Percentiles rank a stretch among this genome's conserved stretches.
Conservation (phyloP, 331 rosid species). For the Pyrus hybrid region DNA sequence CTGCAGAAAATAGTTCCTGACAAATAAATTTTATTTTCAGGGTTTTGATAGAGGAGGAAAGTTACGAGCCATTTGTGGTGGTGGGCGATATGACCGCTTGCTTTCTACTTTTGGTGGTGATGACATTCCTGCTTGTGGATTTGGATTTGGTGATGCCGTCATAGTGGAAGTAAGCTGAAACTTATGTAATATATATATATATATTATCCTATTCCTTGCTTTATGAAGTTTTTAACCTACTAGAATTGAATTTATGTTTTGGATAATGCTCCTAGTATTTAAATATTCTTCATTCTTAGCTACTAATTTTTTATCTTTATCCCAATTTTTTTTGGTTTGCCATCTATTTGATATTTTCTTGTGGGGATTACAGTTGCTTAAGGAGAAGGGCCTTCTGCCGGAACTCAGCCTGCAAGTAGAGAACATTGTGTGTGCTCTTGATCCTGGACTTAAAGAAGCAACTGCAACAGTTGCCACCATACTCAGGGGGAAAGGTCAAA, state of each 20-base stretch:
- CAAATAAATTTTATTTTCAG: conserved; percentile 19
- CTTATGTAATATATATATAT: not conserved
- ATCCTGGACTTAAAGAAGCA: conserved; percentile 76
- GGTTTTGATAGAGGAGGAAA: conserved; percentile 91
- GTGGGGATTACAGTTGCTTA: conserved; percentile 56
- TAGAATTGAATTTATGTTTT: not conserved
- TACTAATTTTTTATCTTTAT: not conserved
- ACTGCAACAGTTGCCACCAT: conserved; percentile 76
- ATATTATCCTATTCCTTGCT: not conserved
- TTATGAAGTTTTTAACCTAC: not conserved
- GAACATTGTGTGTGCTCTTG: conserved; percentile 83
- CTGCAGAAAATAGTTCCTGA: not conserved
- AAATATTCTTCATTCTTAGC: not conserved
- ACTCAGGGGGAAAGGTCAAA: conserved; percentile 67
- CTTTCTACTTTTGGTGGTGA: conserved; percentile 95
- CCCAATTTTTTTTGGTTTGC: not conserved
- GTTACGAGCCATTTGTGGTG: conserved; percentile 98
- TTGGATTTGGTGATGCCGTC: conserved; percentile 99
- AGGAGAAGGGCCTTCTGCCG: conserved; percentile 80
- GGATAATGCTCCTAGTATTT: not conserved
- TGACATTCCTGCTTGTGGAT: conserved; percentile 89
- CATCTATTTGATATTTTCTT: not conserved
- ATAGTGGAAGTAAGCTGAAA: conserved; percentile 70
- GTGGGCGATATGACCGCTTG: conserved; percentile 81
- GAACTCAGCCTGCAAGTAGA: conserved; percentile 49